Base-by-base conservation (phyloP, 441 rosid species). In the Oxalis stricta region DNA sequence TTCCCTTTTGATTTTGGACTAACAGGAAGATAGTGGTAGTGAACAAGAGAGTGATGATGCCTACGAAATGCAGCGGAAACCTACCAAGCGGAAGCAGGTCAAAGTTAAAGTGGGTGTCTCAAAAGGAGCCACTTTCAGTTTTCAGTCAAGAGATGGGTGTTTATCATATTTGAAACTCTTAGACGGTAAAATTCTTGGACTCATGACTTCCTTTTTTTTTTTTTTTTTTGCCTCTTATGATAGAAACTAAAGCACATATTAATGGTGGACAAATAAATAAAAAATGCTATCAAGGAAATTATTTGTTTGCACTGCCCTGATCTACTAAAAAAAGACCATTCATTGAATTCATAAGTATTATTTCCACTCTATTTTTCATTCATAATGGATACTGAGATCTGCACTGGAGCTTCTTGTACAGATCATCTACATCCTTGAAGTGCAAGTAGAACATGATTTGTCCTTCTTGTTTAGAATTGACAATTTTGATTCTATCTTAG, bases 21-120 rank as follows among this genome's bases (percentile, higher is more conserved):
- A 34, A 41, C 68, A 93, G 97, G 94, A 72, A 33, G 83, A 60
- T 48, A 77, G 82, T 51, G 92, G 77, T 36, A 70, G 78, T 53
- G 97, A 81, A 55, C 69, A 49, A 59, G 97, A 79, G 66, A 78
- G 72, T 63, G 53, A 60, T 52, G 86, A 59, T 61, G 56, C 62
- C 52, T 63, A 63, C 24, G 76, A 42, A 53, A 46, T 64, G 23
- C 32, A 47, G 12, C 65, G 23, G 60, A 83, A 70, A 47, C 37
- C 66, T 61, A 77, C 40, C 35, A 93, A 83, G 58, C 72, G 63
- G 60, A 88, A 74, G 73, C 77, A 66, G 52, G 62, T 51, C 26
- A 78, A 72, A 65, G 46, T 46, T 59, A 55, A 47, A 41, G 60
- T 30, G 29, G 42, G 56, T 46, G 55, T 63, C 46, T 52, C 72